Evolutionary conservation across 2,329 filamentous ascomycete genomes (phyloP).

Genomic region (Cladobotryum protrusum): DNA sequence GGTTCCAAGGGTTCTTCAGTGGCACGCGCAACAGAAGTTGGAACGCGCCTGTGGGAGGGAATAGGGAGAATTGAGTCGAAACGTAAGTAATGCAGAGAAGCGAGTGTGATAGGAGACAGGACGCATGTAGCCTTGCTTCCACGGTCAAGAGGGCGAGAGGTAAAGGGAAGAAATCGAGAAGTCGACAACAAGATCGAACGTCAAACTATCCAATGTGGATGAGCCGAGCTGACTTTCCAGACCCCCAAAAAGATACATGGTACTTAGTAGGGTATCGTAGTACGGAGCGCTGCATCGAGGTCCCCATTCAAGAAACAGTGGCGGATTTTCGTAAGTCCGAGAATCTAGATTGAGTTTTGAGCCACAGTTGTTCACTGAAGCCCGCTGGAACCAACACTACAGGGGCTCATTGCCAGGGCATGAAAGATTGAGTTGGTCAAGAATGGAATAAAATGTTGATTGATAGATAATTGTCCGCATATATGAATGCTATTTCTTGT

Average conservation of each 20-base stretch:
- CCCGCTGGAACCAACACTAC: too few relatives aligned
- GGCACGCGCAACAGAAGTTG: constrained; percentile 8
- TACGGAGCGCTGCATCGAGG: background rate
- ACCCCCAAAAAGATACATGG: background rate
- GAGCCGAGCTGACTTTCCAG: constrained; percentile 7
- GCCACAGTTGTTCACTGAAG: too few relatives aligned
- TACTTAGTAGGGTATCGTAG: too few relatives aligned
- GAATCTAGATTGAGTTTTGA: background rate
- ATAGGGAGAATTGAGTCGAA: constrained; percentile 7
- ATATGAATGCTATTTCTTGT: too few relatives aligned
- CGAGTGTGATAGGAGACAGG: constrained; percentile 8
- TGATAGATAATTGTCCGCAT: too few relatives aligned
- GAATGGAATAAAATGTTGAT: too few relatives aligned
- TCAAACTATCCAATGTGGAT: too few relatives aligned
- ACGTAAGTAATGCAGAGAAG: constrained; percentile 1
- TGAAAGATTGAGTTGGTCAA: too few relatives aligned
- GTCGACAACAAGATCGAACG: too few relatives aligned
- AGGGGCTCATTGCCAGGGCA: too few relatives aligned
- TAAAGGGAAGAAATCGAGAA: background rate
- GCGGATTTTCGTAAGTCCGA: constrained; percentile 9
- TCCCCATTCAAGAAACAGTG: background rate
- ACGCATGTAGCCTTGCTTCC: constrained; percentile 18
- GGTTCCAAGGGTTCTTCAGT: constrained; percentile 1
- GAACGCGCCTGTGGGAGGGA: constrained; percentile 4
- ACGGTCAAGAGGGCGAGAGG: constrained; percentile 6